phyloP scores from a whole-genome alignment of 768 basidiomycete genomes.

The Boletus edulis region DNA sequence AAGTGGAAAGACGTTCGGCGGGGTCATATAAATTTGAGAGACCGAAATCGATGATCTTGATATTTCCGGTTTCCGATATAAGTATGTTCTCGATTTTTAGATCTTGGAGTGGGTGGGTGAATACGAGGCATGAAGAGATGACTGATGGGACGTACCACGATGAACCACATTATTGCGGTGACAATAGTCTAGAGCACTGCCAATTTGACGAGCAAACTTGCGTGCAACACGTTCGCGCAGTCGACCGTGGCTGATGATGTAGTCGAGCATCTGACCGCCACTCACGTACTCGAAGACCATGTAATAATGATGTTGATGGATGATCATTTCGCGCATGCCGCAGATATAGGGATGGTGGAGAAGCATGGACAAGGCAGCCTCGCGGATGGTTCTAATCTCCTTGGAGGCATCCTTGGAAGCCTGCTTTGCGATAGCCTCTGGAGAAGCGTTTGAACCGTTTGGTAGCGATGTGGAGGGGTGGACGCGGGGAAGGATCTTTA shows the following conservation, averaged over 20 bases:
- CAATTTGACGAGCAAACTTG: conserved; percentile 98
- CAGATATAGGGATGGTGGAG: conserved; percentile 99
- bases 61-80: conserved; percentile 97
- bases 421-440: conserved; percentile 69
- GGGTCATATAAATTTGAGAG: conserved; percentile 96
- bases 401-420: conserved; percentile 91
- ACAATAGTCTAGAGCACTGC: conserved; percentile 93
- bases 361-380: conserved; percentile 92
- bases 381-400: conserved; percentile 93
- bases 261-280: conserved; percentile 99
- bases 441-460: conserved; percentile 44
- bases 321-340: conserved; percentile 98
- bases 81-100: conserved; percentile 99
- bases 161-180: conserved; percentile 98
- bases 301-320: conserved; percentile 98
- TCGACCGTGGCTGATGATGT: conserved; percentile 97
- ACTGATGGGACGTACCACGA: conserved; percentile 53
- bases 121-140: neutral
- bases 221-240: conserved; percentile 93
- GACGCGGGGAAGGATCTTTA: conserved; percentile 95
- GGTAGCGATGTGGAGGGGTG: conserved; percentile 55
- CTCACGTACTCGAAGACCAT: conserved; percentile 99
- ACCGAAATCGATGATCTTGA: conserved; percentile 99
- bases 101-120: conserved; percentile 40
- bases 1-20: conserved; percentile 77